Evolutionary conservation across 2,329 filamentous ascomycete genomes (phyloP), one percentile per base, ranked within the genome.

Genomic region (Aspergillus melleus): DNA sequence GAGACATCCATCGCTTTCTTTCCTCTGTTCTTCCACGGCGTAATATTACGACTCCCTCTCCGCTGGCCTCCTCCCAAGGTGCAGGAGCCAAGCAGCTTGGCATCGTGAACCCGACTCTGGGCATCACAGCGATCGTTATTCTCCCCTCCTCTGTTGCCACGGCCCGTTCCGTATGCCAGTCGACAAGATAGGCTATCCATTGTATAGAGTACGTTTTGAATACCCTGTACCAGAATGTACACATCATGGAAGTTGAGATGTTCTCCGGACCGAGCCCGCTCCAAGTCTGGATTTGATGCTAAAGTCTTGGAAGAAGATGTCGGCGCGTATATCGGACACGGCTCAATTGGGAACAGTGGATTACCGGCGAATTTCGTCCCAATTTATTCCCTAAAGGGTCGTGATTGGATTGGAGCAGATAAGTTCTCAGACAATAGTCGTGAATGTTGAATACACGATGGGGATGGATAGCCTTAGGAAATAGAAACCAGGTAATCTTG

Each of bases 81-180:
- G 36, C 36, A 42, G 36, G 36, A n/a, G 53, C 53, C 53, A 55
- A 55, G 53, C 29, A 10, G 2, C 53, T 55, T 55, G 53, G 53
- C 53, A 19, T 49, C 29, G 24, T 39, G 44, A 46, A 44, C 52
- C 44, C 53, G 53, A 49, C 20, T 49, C 53, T 55, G 32, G 53
- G 53, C 53, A 55, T 42, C 14, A n/a, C 16, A 16, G 6, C 36
- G 36, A 42, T 42, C 14, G 36, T 14, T 42, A 16, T n/a, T 42
- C 16, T 42, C 14, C 36, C 36, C 36, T 42, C 36, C 16, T n/a
- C 14, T 42, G 36, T 42, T 42, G 36, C 36, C 36, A 42, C 36
- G 36, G 36, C 14, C 16, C 36, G 36, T 12, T 42, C 36, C 36
- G 36, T 42, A 42, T n/a, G 36, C 36, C 36, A n/a, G 36, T 42